Conservation (phyloP, 2,329 filamentous ascomycete species). For the Sarocladiaceae sp. region DNA sequence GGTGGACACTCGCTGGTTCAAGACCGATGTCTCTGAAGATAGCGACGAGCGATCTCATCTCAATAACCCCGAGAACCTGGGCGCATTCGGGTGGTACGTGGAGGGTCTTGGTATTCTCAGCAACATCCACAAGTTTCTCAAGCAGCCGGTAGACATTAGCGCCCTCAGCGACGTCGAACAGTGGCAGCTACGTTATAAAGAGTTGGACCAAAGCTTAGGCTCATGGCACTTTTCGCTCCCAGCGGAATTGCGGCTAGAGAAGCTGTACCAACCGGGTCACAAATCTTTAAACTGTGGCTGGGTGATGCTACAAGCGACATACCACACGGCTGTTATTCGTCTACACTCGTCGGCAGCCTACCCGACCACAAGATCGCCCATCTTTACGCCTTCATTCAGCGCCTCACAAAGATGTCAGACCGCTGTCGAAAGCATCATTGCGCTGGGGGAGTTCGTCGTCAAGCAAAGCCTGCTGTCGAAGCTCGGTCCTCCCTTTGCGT, state of each 20-base stretch:
- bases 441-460: conserved; percentile 73
- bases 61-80: conserved; percentile 74
- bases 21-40: conserved; percentile 40
- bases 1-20: conserved; percentile 83
- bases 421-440: conserved; percentile 78
- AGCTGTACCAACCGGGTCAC: conserved; percentile 63
- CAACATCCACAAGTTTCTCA: conserved; percentile 83
- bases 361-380: conserved; percentile 80
- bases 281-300: conserved; percentile 69
- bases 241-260: conserved; percentile 78
- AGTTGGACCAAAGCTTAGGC: conserved; percentile 74
- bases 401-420: conserved; percentile 78
- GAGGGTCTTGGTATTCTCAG: conserved; percentile 85
- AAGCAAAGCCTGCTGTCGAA: conserved; percentile 71
- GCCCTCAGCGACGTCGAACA: conserved; percentile 79
- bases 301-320: conserved; percentile 89
- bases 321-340: conserved; percentile 84
- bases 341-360: conserved; percentile 91
- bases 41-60: conserved; percentile 54
- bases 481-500: conserved; percentile 86
- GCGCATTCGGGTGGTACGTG: conserved; percentile 85
- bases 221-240: conserved; percentile 83
- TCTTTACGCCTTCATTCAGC: conserved; percentile 85
- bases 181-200: conserved; percentile 84
- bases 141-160: conserved; percentile 84